Base-by-base conservation (phyloP, 345 rosid genomes). In the Brassica incana region DNA sequence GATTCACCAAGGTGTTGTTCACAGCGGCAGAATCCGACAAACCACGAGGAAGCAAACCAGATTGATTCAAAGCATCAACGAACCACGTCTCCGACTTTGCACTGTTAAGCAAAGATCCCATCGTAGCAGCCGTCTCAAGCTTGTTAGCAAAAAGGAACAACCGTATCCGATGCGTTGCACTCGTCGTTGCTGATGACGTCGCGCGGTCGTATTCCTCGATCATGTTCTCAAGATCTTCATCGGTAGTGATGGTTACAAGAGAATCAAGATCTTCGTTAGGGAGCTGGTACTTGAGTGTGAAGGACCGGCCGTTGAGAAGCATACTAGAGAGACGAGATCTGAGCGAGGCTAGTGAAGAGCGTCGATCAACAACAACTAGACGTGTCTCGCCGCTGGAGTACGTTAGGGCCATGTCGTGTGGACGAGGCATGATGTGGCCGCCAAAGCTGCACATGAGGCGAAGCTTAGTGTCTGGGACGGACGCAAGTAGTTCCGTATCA, bases 401-500 rank as follows among this genome's bases (percentile, higher is more conserved):
- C 79, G 89, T 85, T 69, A 94, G 86, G 12, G 92, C 79, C 73
- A 88, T 92, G 85, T 94, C 91, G 68, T 92, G 97, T 2, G 97
- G 97, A 12, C 98, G 95, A 75, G 97, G 97, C 82, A 94, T 85
- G 72, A 94, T 94, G 76, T 88, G 97, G 20, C 97, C 98, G 5
- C 91, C 92, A 40, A 81, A 91, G 83, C 97, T 91, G 80, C 97
- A 92, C 97, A 94, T 92, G 0, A 94, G 83, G n/a, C 95, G 91
- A 72, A 91, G 95, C 80, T 86, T 92, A 43, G 87, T 80, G 6
- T 87, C 88, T 1, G 91, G 97, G 56, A 91, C 77, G 0, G 86
- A 79, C 8, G 89, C 85, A 9, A 90, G 88, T 11, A 79, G 79
- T n/a, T 89, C 90, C 2, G 75, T 79, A 56, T 71, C 65, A 5